Conservation (phyloP, 169 alveolate genomes). For the Theileria orientalis region DNA sequence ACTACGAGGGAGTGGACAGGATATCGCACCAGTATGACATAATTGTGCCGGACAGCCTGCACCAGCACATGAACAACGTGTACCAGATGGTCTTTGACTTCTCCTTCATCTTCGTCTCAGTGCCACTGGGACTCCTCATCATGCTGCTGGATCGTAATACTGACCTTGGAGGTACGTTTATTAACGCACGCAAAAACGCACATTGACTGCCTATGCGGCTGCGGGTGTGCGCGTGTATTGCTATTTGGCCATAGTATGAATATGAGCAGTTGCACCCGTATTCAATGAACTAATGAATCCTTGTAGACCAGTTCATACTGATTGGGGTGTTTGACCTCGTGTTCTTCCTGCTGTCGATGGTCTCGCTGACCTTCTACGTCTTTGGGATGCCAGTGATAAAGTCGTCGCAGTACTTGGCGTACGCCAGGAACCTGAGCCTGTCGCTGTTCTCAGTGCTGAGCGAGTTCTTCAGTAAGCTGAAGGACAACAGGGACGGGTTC, state of each 20-base stretch:
- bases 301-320: slow-evolving; percentile 24
- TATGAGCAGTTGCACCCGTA: no score
- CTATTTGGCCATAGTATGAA: no score
- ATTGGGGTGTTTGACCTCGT: slow-evolving; percentile 21
- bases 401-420: slow-evolving; percentile 14
- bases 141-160: slow-evolving; percentile 2
- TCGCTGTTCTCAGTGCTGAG: slow-evolving; percentile 12
- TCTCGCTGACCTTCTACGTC: slow-evolving; percentile 42
- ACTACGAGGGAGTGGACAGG: slow-evolving; percentile 69
- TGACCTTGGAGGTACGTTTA: slow-evolving; percentile 18
- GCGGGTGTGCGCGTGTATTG: no score
- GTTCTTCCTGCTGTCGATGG: slow-evolving; percentile 21
- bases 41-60: slow-evolving; percentile 34
- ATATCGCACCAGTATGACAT: slow-evolving; percentile 49
- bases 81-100: slow-evolving; percentile 58
- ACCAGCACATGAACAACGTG: slow-evolving; percentile 16
- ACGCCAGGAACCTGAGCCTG: slow-evolving; percentile 8
- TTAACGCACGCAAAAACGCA: not conserved
- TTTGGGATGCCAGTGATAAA: slow-evolving; percentile 30
- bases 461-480: slow-evolving; percentile 37
- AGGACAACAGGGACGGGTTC: slow-evolving; percentile 45
- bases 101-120: slow-evolving; percentile 51
- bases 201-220: no score
- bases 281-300: no score
- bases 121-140: slow-evolving; percentile 25